Evolutionary conservation across 2,329 filamentous ascomycete genomes (phyloP), one percentile per base, ranked within the genome.

Genomic region (Fusarium musae): DNA sequence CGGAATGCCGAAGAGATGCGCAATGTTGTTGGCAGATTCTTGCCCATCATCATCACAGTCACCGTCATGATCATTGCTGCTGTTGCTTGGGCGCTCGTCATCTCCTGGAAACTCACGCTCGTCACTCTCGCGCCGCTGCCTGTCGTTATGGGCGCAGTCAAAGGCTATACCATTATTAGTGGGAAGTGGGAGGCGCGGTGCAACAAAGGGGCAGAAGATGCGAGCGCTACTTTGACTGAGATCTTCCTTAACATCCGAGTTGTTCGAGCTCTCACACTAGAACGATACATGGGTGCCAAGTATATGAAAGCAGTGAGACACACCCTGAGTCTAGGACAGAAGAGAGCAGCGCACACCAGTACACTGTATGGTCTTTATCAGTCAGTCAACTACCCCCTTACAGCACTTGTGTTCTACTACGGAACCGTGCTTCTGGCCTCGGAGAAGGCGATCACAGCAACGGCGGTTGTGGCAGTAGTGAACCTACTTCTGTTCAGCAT

Each of bases 1-100:
- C 89, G 92, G 21, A 93, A 94, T 76, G 93, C 92, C 0, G 95
- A 98, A 79, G 94, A 97, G 79, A 95, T 96, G 89, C 89, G 93
- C 13, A 95, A 93, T 75, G 84, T 98, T 0, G 86, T 97, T 0
- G 93, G 93, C 4, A 89, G 93, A 3, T 97, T 97, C 77, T 86
- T 92, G 2, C 92, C 93, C 3, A 89, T 93, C 59, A 81, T 92
- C 2, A 85, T 95, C 19, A 89, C 92, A 15, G 91, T 93, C 7
- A 78, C 85, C 1, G 82, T 90, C 58, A 95, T 97, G 87, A 86
- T 93, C 23, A 63, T 83, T 1, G 87, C 92, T n/a, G 91, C 93
- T 0, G 77, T 96, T 11, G 77, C 88, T 4, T 98, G 95, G 95
- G 91, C 93, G 8, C 80, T 97, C 21, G 79, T 86, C 2, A 88